phyloP scores from a whole-genome alignment of 345 rosid genomes.

The Salix viminalis region DNA sequence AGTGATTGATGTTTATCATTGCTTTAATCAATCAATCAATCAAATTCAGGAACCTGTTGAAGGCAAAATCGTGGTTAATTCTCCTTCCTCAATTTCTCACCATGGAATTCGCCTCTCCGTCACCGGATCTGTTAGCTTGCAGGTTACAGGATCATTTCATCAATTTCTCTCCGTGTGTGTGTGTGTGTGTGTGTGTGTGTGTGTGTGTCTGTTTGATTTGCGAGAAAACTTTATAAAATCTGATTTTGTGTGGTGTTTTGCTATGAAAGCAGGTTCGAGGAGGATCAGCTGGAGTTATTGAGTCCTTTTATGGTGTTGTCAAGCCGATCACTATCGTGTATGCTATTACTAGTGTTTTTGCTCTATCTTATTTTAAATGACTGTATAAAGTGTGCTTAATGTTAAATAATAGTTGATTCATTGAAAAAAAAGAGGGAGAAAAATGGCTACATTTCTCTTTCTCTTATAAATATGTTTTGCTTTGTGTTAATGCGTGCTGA shows the following conservation, averaged over 20 bases:
- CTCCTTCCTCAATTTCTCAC: conserved; percentile 67
- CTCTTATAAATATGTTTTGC: neutral
- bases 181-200: too few species aligned
- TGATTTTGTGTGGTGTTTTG: neutral
- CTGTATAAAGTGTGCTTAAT: neutral
- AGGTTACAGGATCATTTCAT: conserved; percentile 33
- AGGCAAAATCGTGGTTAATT: conserved; percentile 67
- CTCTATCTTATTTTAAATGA: neutral
- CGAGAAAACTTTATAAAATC: too few species aligned
- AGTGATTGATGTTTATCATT: too few species aligned
- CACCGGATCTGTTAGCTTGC: conserved; percentile 69
- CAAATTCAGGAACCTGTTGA: conserved; percentile 53
- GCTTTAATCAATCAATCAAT: too few species aligned
- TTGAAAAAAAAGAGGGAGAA: neutral
- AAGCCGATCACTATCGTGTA: conserved; percentile 75
- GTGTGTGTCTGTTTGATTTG: neutral
- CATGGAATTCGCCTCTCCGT: conserved; percentile 60
- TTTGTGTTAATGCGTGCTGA: neutral
- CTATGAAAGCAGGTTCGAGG: conserved; percentile 59
- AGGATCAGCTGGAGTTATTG: conserved; percentile 86
- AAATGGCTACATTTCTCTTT: neutral
- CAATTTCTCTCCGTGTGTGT: neutral
- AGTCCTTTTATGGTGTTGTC: conserved; percentile 72
- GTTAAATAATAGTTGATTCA: neutral
- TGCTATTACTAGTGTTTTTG: neutral